Conservation (phyloP, 1,139 yeast genomes). For the Schizosaccharomyces versatilis region DNA sequence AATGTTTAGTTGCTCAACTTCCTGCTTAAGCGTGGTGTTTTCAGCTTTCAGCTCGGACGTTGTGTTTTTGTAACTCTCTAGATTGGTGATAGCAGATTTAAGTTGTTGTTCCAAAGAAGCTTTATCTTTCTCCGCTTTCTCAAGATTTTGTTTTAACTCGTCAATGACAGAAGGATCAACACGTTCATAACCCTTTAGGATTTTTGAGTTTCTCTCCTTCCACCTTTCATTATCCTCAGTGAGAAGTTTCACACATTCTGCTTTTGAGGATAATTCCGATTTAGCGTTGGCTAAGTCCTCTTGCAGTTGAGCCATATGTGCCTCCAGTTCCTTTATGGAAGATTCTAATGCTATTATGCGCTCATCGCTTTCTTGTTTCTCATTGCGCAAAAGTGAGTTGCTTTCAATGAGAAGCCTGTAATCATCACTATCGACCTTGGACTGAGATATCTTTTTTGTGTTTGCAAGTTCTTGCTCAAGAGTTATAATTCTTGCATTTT, state of each 20-base stretch:
- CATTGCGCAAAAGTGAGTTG: slow-evolving; percentile 42
- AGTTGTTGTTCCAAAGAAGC: slow-evolving; percentile 15
- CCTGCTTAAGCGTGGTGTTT: slow-evolving; percentile 19
- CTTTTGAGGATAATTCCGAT: slow-evolving; percentile 24
- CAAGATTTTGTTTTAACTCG: slow-evolving; percentile 15
- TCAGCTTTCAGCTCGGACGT: slow-evolving; percentile 19
- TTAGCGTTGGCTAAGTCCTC: slow-evolving; percentile 20
- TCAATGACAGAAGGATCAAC: slow-evolving; percentile 28
- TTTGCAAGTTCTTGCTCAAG: slow-evolving; percentile 21
- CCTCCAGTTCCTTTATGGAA: slow-evolving; percentile 19
- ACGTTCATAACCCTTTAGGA: slow-evolving; percentile 27
- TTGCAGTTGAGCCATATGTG: slow-evolving; percentile 20
- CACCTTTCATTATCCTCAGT: slow-evolving; percentile 29
- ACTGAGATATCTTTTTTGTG: slow-evolving; percentile 21
- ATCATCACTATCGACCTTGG: slow-evolving; percentile 22
- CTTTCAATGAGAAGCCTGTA: slow-evolving; percentile 54
- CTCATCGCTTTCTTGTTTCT: slow-evolving; percentile 21
- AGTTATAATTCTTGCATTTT: slow-evolving; percentile 14
- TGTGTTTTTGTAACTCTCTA: slow-evolving; percentile 15
- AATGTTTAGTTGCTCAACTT: slow-evolving; percentile 15
- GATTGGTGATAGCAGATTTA: slow-evolving; percentile 16
- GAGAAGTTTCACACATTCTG: slow-evolving; percentile 22
- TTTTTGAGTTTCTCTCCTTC: slow-evolving; percentile 30
- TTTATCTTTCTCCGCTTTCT: background rate
- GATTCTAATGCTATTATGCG: slow-evolving; percentile 20